These are phyloP conservation scores for Volvox carteri DNA, from an alignment of 163 green algal species.

Conservation along the genomic window DNA sequence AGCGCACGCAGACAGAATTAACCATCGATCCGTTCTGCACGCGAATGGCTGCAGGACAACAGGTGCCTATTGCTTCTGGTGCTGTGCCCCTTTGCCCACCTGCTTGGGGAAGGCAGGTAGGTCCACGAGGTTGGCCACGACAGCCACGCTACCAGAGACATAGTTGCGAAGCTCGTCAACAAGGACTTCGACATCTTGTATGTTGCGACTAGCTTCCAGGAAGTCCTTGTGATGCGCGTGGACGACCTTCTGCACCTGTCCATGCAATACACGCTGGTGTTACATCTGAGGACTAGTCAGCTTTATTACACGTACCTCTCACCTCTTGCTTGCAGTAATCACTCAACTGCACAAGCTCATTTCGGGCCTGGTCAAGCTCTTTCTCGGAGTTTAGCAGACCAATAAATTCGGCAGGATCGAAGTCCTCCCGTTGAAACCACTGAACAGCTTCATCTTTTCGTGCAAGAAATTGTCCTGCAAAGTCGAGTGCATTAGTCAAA, in stretches of 20 bases:
- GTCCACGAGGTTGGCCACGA: slow-evolving; percentile 39
- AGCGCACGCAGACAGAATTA: too few species aligned
- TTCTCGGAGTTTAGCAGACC: slow-evolving; percentile 8
- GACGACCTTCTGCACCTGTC: slow-evolving; percentile 55
- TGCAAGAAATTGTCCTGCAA: neutral
- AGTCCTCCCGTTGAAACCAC: slow-evolving; percentile 42
- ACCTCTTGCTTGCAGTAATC: slow-evolving; percentile 56
- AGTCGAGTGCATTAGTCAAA: neutral
- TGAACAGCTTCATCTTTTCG: slow-evolving; percentile 46
- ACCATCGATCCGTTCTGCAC: too few species aligned
- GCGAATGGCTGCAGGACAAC: too few species aligned
- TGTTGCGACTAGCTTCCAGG: slow-evolving; percentile 31
- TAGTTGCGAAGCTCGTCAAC: slow-evolving; percentile 56
- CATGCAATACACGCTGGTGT: too few species aligned
- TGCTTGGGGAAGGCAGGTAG: slow-evolving; percentile 8
- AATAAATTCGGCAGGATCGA: slow-evolving; percentile 21
- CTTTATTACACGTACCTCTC: too few species aligned
- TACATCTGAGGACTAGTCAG: too few species aligned
- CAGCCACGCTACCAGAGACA: neutral
- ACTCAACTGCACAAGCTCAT: slow-evolving; percentile 37
- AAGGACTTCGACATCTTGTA: slow-evolving; percentile 29
- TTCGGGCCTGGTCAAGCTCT: slow-evolving; percentile 43
- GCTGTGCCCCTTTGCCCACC: neutral
- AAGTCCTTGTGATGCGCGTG: slow-evolving; percentile 53
- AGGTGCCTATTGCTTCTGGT: too few species aligned